Conservation (phyloP, 805 yeast genomes). For the Myxozyma mucilagina region DNA sequence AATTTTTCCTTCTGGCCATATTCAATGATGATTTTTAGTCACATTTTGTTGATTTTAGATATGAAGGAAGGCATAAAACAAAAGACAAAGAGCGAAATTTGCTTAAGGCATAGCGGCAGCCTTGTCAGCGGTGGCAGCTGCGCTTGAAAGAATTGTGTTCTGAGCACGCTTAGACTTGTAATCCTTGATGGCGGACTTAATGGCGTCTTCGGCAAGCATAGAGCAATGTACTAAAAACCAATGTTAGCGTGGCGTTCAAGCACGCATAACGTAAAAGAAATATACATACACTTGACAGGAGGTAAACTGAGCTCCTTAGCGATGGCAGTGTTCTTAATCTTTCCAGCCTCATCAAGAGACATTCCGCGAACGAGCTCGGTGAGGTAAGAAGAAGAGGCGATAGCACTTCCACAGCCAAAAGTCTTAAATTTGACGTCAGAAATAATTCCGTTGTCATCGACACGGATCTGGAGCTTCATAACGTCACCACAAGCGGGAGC, state of each 20-base stretch:
- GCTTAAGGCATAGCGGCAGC: constrained; percentile 2
- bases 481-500: constrained; percentile 99
- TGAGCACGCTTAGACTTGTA: constrained; percentile 74
- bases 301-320: constrained; percentile 94
- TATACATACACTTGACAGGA: constrained; percentile 67
- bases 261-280: background rate
- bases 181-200: constrained; percentile 94
- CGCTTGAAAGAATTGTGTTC: constrained; percentile 38
- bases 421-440: constrained; percentile 97
- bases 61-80: background rate
- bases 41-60: too few relatives aligned
- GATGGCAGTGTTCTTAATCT: constrained; percentile 88
- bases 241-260: background rate
- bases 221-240: constrained; percentile 70
- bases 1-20: background rate
- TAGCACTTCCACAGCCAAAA: constrained; percentile 98
- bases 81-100: background rate
- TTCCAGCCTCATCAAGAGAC: constrained; percentile 88
- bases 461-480: constrained; percentile 94
- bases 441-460: constrained; percentile 86
- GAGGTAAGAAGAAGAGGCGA: constrained; percentile 92
- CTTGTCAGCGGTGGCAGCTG: constrained; percentile 2
- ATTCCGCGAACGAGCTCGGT: constrained; percentile 95
- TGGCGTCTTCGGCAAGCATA: constrained; percentile 98
- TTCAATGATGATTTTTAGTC: background rate